phyloP scores from a whole-genome alignment of 345 rosid genomes.

The Hypericum perforatum region DNA sequence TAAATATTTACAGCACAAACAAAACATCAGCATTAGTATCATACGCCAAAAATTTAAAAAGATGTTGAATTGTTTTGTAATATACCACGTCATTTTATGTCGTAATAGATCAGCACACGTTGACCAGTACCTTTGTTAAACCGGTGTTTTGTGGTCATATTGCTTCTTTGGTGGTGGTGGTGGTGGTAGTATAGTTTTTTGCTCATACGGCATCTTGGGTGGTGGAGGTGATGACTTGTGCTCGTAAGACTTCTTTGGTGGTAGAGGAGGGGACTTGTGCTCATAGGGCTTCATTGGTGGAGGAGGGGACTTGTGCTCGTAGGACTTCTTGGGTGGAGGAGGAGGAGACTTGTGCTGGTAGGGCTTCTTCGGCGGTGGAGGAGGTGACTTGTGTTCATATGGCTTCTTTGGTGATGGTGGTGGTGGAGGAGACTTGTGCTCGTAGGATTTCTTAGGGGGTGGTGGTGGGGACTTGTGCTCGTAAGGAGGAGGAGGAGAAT shows the following conservation, averaged over 20 bases:
- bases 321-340: not conserved
- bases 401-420: not conserved
- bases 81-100: no score
- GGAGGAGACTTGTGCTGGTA: conserved; percentile 4
- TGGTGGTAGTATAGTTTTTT: no score
- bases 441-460: not conserved
- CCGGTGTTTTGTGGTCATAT: not conserved
- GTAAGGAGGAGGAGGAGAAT: not conserved
- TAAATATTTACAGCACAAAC: no score
- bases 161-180: conserved; percentile 1
- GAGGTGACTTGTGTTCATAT: not conserved
- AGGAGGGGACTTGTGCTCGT: conserved; percentile 2
- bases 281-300: not conserved
- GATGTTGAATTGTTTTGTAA: no score
- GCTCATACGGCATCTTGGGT: no score
- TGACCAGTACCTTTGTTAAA: no score
- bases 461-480: conserved; percentile 8
- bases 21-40: no score
- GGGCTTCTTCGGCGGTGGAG: not conserved
- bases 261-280: not conserved
- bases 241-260: not conserved
- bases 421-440: not conserved
- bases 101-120: no score
- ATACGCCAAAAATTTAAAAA: no score
- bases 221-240: conserved; percentile 2